These are phyloP conservation scores for Ilex asprella DNA, from an alignment of 257 asterid genomes.

Conservation along the genomic window DNA sequence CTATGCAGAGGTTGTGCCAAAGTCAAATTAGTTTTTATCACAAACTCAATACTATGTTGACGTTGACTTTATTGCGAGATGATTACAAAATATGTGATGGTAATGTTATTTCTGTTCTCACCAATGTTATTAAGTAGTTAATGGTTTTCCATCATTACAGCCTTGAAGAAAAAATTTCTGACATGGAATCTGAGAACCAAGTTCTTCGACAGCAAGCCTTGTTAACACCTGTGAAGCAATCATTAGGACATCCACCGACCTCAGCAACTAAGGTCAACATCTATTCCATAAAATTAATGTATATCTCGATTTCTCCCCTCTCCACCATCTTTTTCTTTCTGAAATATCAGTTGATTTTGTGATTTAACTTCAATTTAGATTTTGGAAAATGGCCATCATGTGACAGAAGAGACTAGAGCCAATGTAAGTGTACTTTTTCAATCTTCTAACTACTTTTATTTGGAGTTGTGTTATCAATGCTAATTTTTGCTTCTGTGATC, in stretches of 20 bases:
- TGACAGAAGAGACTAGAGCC: conserved; percentile 39
- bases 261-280: conserved; percentile 40
- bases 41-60: conserved; percentile 5
- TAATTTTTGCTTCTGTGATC: conserved; percentile 3
- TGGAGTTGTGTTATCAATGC: conserved; percentile 13
- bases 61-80: conserved; percentile 5
- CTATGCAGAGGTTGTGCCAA: conserved; percentile 57
- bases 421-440: conserved; percentile 39
- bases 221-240: conserved; percentile 54
- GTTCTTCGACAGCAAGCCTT: conserved; percentile 79
- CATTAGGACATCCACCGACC: conserved; percentile 36
- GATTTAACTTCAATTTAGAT: conserved; percentile 37
- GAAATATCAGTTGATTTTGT: conserved; percentile 12
- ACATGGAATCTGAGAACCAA: conserved; percentile 86
- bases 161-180: conserved; percentile 82
- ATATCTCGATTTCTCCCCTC: conserved; percentile 5
- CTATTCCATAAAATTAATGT: conserved; percentile 5
- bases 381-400: conserved; percentile 76
- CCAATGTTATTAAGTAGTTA: not conserved
- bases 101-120: not conserved
- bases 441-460: conserved; percentile 3
- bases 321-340: conserved; percentile 7
- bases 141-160: conserved; percentile 26
- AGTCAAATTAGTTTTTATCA: not conserved
- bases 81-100: conserved; percentile 3